Evolutionary conservation across 495 filamentous ascomycete species (phyloP), one percentile per base, ranked within the genome.

Genomic region (Geopyxis carbonaria): DNA sequence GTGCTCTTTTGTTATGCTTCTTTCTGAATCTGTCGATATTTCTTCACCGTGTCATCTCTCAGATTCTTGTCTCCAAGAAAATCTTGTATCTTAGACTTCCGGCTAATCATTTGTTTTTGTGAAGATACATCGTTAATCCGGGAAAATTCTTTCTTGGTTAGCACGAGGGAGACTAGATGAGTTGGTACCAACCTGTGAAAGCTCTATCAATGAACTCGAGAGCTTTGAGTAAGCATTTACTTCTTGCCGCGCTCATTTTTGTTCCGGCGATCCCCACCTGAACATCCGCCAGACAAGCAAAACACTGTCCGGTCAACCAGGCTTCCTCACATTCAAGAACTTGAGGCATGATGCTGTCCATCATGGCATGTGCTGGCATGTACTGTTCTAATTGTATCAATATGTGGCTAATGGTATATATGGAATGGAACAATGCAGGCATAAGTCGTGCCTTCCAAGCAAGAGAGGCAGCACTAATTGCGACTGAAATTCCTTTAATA

Each of bases 91-190:
- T 77, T 77, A 11, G 81, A 79, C 57, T 84, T 86, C 61, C 87
- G 87, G 1, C 78, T 79, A 63, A 91, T 71, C 72, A 81, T 76
- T 61, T 84, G 78, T 53, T 78, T 78, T 57, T 81, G 78, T 24
- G 74, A 78, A 15, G 66, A 58, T 13, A 76, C 62, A 60, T 93
- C 82, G 53, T 83, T 76, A 22, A 86, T 66, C 20, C 68, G 66
- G 28, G 78, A 72, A 46, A 69, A 91, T 40, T 79, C 70, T 52
- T 10, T 22, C 21, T 10, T 11, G 15, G 19, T 2, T 11, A n/a
- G 21, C n/a, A 16, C 13, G 5, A 37, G 25, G 34, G n/a, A 24
- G 14, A 8, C n/a, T 8, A 2, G 27, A n/a, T 30, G 27, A 2
- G 11, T n/a, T 11, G 24, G 39, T 14, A 44, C 38, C 30, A 29